phyloP scores from a whole-genome alignment of 2,329 filamentous ascomycete genomes.

The Xylogone sp. region DNA sequence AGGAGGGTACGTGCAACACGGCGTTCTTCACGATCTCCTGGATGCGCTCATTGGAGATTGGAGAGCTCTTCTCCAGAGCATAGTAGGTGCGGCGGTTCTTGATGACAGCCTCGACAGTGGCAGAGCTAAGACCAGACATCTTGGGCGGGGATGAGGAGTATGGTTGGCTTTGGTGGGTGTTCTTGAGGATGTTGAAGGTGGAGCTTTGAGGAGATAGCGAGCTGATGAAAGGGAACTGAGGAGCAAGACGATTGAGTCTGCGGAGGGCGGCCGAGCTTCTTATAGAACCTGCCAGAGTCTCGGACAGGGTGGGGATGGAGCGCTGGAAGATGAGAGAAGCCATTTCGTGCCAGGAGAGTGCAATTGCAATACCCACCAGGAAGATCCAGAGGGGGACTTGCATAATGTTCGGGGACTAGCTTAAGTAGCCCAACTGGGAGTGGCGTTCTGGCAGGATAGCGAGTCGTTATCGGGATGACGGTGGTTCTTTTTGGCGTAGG shows the following conservation, averaged over 20 bases:
- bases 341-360: conserved; percentile 12
- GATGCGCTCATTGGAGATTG: conserved; percentile 53
- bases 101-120: conserved; percentile 57
- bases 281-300: background rate
- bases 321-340: conserved; percentile 5
- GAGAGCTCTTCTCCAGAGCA: conserved; percentile 51
- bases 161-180: background rate
- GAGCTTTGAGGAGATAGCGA: background rate
- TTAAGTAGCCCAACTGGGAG: background rate
- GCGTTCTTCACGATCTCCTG: conserved; percentile 59
- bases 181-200: background rate
- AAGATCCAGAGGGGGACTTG: conserved; percentile 13
- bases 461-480: background rate
- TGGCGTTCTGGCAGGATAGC: background rate
- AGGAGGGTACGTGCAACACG: conserved; percentile 66
- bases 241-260: background rate
- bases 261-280: background rate
- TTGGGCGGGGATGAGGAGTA: conserved; percentile 23
- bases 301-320: background rate
- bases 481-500: background rate
- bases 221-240: background rate
- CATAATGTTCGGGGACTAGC: conserved; percentile 3
- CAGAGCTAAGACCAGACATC: conserved; percentile 34
- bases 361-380: conserved; percentile 3
- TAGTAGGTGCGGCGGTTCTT: conserved; percentile 68